Percentiles rank a stretch among this genome's conserved stretches.
phyloP scores from a whole-genome alignment of 2,329 filamentous ascomycete species.

The Zasmidium angulare region DNA sequence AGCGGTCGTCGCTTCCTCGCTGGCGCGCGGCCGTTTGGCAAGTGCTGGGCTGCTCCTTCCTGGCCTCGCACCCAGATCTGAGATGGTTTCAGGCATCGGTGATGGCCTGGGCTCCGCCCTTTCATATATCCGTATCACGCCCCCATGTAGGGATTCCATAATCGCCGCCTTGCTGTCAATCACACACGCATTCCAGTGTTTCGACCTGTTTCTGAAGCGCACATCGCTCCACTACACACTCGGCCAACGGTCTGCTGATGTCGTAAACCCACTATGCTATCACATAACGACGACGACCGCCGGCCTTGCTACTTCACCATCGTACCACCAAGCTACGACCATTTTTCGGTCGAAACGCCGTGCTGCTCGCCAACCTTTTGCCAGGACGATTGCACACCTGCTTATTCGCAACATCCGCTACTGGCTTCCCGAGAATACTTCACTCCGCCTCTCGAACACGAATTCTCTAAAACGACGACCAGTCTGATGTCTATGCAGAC shows the following conservation, averaged over 20 bases:
- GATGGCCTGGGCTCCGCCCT: conserved; percentile 5
- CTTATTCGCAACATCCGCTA: conserved; percentile 22
- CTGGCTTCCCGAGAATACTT: conserved; percentile 20
- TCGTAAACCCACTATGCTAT: conserved; percentile 9
- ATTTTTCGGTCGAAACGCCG: conserved; percentile 22
- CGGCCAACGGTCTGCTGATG: neutral
- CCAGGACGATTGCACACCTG: conserved; percentile 2
- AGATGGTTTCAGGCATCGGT: conserved; percentile 12
- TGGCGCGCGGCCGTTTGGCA: neutral
- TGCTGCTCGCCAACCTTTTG: conserved; percentile 16
- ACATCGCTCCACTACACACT: neutral
- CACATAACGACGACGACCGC: conserved; percentile 3
- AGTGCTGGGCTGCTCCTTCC: neutral
- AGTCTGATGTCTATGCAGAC: conserved; percentile 36
- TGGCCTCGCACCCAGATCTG: conserved; percentile 8
- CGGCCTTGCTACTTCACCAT: conserved; percentile 21
- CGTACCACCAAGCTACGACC: conserved; percentile 11
- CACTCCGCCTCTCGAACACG: neutral
- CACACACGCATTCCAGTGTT: conserved; percentile 14
- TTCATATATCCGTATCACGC: conserved; percentile 12
- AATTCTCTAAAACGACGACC: conserved; percentile 21
- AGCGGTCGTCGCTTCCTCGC: too few relatives aligned
- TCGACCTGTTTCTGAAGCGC: conserved; percentile 2
- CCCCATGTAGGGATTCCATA: conserved; percentile 2
- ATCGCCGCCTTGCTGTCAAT: conserved; percentile 12